A percentile compares a stretch with the other conserved stretches of the same genome.
Conservation (phyloP, 208 protist genomes). For the Leishmania braziliensis region DNA sequence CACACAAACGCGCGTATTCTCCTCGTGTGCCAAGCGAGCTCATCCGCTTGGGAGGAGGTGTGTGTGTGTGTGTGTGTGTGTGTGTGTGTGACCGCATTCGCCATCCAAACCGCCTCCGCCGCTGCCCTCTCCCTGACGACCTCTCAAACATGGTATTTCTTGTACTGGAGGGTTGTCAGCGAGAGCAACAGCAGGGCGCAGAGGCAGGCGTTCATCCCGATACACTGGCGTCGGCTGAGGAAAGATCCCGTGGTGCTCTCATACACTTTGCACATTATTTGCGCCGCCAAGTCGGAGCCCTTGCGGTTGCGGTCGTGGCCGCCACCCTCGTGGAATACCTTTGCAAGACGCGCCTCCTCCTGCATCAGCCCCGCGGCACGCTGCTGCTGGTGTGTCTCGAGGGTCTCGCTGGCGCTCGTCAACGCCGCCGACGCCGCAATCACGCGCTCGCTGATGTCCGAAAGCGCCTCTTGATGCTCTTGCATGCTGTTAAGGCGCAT, state of each 20-base stretch:
- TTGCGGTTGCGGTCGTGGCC: neutral
- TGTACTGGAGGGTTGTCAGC: conserved; percentile 33
- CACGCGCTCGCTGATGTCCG: conserved; percentile 5
- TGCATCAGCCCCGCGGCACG: neutral
- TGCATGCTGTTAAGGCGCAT: neutral
- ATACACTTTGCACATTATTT: conserved; percentile 28
- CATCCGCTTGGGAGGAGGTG: no score
- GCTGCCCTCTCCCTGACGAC: neutral
- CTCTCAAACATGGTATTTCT: conserved; percentile 27
- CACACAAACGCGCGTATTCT: neutral
- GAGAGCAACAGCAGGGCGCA: conserved; percentile 23
- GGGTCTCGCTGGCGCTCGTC: neutral
- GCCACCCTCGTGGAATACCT: conserved; percentile 14
- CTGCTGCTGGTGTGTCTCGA: neutral
- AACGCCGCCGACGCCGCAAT: neutral
- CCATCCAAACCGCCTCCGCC: neutral
- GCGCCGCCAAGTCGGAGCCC: neutral
- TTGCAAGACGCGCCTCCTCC: conserved; percentile 10
- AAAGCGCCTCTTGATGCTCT: neutral
- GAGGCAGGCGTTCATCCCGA: conserved; percentile 29
- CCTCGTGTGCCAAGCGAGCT: neutral
- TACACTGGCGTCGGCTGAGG: conserved; percentile 8
- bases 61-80: no score
- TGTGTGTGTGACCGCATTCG: neutral
- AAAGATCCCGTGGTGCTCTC: conserved; percentile 17